phyloP scores from a whole-genome alignment of 163 green algal species.

The Scenedesmus sp. region DNA sequence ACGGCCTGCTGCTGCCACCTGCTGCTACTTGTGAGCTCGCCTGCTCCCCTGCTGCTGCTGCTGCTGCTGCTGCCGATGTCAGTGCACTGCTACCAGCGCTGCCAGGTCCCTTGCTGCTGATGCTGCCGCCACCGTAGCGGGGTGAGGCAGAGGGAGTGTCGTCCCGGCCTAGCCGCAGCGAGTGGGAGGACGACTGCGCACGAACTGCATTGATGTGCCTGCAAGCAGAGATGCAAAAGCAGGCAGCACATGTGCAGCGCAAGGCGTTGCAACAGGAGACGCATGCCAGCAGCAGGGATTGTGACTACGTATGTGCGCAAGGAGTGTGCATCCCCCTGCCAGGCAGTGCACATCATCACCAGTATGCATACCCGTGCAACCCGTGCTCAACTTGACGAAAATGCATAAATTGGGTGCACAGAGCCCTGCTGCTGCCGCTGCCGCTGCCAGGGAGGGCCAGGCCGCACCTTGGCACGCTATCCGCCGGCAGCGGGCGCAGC shows the following conservation, averaged over 20 bases:
- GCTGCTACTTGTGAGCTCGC: slow-evolving; percentile 25
- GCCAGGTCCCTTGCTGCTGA: slow-evolving; percentile 19
- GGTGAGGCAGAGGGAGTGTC: neutral
- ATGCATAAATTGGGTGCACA: too few relatives aligned
- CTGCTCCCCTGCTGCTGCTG: neutral
- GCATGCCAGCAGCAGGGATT: too few relatives aligned
- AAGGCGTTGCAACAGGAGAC: too few relatives aligned
- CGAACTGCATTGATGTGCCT: neutral
- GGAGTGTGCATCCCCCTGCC: too few relatives aligned
- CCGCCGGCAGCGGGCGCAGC: slow-evolving; percentile 54
- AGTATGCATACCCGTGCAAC: too few relatives aligned
- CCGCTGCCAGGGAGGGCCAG: neutral
- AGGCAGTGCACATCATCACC: neutral
- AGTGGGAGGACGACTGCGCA: slow-evolving; percentile 17
- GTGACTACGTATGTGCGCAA: too few relatives aligned
- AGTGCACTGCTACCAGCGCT: neutral
- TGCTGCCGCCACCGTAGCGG: neutral
- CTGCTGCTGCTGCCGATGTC: slow-evolving; percentile 19
- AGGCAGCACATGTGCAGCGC: too few relatives aligned
- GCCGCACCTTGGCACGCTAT: slow-evolving; percentile 9
- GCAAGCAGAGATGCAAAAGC: neutral
- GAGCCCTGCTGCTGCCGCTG: too few relatives aligned
- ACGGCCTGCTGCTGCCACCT: neutral
- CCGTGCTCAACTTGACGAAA: too few relatives aligned
- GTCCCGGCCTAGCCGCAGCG: neutral